Conservation (phyloP, 495 filamentous ascomycete species). For the Xylaria curta region DNA sequence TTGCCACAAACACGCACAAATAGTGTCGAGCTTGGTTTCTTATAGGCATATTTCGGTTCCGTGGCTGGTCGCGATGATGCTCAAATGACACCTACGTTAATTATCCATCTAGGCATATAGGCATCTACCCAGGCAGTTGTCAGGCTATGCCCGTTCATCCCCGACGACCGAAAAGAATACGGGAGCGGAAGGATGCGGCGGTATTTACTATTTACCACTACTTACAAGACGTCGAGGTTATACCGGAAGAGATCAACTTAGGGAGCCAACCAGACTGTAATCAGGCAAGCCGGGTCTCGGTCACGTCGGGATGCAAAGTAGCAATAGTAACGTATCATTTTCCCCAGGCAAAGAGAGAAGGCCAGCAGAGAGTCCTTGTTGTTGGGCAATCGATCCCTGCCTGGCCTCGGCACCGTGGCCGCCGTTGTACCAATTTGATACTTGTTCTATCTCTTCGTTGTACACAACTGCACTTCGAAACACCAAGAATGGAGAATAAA, state of each 20-base stretch:
- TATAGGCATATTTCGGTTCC: not conserved
- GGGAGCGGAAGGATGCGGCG: not conserved
- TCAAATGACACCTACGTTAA: not conserved
- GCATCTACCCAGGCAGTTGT: not conserved
- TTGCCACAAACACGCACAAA: not conserved
- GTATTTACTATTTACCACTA: not conserved
- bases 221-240: not conserved
- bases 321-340: not conserved
- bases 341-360: not conserved
- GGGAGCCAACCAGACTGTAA: not conserved
- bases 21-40: not conserved
- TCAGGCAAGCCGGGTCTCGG: slow-evolving; percentile 9
- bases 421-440: slow-evolving; percentile 14
- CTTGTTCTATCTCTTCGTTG: no score
- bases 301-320: not conserved
- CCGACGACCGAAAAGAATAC: not conserved
- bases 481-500: not conserved
- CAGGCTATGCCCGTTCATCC: not conserved
- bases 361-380: not conserved
- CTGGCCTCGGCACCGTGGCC: slow-evolving; percentile 8
- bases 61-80: not conserved
- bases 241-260: not conserved
- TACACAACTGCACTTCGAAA: not conserved
- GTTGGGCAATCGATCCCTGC: not conserved
- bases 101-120: not conserved